These are phyloP conservation scores for Penstemon davidsonii DNA, from an alignment of 257 asterid genomes.

Conservation along the genomic window DNA sequence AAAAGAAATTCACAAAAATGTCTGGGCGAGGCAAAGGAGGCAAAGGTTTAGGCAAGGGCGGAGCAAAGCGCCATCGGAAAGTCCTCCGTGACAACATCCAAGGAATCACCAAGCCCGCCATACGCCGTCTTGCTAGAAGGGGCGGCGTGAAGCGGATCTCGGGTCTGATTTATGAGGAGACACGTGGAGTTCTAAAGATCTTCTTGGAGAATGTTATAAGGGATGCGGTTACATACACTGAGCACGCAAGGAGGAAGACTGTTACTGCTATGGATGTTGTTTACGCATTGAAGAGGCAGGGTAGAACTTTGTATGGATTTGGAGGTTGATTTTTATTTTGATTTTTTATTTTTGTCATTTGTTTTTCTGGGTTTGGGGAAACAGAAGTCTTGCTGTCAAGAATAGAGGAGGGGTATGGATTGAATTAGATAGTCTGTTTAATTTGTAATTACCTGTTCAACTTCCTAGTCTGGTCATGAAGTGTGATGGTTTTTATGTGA, in stretches of 20 bases:
- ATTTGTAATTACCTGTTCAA: no score
- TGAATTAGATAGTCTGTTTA: no score
- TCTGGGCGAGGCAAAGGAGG: constrained; percentile 48
- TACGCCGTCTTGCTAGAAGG: constrained; percentile 45
- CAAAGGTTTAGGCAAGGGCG: constrained; percentile 47
- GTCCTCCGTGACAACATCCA: constrained; percentile 50
- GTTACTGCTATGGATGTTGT: constrained; percentile 53
- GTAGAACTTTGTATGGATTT: constrained; percentile 43
- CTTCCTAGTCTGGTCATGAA: no score
- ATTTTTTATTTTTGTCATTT: not conserved
- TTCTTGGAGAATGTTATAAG: constrained; percentile 45
- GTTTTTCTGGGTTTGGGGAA: not conserved
- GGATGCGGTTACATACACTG: constrained; percentile 40
- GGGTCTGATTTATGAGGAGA: constrained; percentile 47
- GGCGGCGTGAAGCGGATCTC: constrained; percentile 49
- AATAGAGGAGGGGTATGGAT: constrained; percentile 1
- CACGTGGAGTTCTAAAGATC: constrained; percentile 45
- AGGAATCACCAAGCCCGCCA: constrained; percentile 49
- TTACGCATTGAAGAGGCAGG: constrained; percentile 49
- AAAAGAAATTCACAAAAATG: constrained; percentile 13
- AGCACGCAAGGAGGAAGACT: constrained; percentile 49
- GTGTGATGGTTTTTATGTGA: no score
- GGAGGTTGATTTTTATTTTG: constrained; percentile 35
- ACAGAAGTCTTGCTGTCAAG: constrained; percentile 44
- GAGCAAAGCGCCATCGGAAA: constrained; percentile 46